Conservation (phyloP, 108 stramenopile species). For the Asterionellopsis glacialis region DNA sequence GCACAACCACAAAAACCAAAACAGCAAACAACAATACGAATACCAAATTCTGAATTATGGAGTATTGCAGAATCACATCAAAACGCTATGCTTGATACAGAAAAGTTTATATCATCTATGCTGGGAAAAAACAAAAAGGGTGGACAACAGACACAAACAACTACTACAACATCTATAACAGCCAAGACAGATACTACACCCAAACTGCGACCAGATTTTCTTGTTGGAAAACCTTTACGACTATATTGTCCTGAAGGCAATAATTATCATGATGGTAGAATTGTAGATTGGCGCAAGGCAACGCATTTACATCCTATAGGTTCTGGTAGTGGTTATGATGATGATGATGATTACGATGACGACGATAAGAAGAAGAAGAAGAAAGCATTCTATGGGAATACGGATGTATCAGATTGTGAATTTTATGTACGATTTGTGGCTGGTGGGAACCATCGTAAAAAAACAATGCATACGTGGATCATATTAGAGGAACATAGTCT, state of each 20-base stretch:
- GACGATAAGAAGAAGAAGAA: conserved; percentile 14
- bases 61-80: conserved; percentile 23
- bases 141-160: background rate
- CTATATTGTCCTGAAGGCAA: conserved; percentile 64
- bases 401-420: conserved; percentile 31
- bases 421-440: conserved; percentile 70
- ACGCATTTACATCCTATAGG: conserved; percentile 7
- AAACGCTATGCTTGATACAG: conserved; percentile 6
- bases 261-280: conserved; percentile 68
- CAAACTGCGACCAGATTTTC: conserved; percentile 19
- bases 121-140: no score
- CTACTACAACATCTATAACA: background rate
- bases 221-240: conserved; percentile 60
- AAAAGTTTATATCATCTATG: conserved; percentile 6
- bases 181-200: background rate
- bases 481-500: conserved; percentile 72
- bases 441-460: conserved; percentile 56
- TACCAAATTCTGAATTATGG: conserved; percentile 38
- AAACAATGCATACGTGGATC: conserved; percentile 53
- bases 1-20: background rate
- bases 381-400: conserved; percentile 34
- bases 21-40: background rate
- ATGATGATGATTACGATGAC: no score
- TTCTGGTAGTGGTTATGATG: conserved; percentile 1
- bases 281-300: conserved; percentile 45